Evolutionary conservation across 371 early-diverging fungal genomes (phyloP).

Genomic region (Mucor circinelloides): DNA sequence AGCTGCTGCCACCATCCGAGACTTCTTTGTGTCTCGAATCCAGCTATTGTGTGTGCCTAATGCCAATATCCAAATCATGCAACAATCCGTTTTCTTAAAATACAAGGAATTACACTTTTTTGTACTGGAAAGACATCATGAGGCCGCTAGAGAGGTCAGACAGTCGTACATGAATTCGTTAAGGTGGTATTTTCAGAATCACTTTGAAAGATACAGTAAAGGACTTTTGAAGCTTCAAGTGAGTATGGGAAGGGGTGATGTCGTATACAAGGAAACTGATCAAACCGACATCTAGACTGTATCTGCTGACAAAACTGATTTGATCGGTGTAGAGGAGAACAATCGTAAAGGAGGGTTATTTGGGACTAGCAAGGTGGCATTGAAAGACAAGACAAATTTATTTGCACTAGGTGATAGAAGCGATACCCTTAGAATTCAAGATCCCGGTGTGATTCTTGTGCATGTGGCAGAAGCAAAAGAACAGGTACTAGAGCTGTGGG

Average conservation of each 20-base stretch:
- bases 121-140: conserved; percentile 84
- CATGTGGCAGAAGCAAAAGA: conserved; percentile 82
- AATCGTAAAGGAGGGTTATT: conserved; percentile 69
- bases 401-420: conserved; percentile 76
- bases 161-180: conserved; percentile 83
- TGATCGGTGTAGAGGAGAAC: conserved; percentile 84
- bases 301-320: conserved; percentile 78
- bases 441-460: conserved; percentile 78
- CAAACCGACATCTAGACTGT: conserved; percentile 47
- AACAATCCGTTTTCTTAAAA: conserved; percentile 85
- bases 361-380: conserved; percentile 48
- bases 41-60: conserved; percentile 83
- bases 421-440: conserved; percentile 68
- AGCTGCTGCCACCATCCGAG: conserved; percentile 82
- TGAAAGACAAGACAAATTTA: conserved; percentile 77
- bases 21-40: conserved; percentile 83
- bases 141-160: conserved; percentile 86
- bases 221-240: conserved; percentile 77
- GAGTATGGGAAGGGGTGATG: neutral
- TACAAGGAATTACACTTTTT: conserved; percentile 88
- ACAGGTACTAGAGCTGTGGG: conserved; percentile 39
- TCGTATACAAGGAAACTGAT: neutral
- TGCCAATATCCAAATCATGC: conserved; percentile 90
- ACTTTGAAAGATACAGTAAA: conserved; percentile 86
- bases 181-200: conserved; percentile 81